Evolutionary conservation across 139 green algal genomes (phyloP).

Genomic region (Micractinium conductrix): DNA sequence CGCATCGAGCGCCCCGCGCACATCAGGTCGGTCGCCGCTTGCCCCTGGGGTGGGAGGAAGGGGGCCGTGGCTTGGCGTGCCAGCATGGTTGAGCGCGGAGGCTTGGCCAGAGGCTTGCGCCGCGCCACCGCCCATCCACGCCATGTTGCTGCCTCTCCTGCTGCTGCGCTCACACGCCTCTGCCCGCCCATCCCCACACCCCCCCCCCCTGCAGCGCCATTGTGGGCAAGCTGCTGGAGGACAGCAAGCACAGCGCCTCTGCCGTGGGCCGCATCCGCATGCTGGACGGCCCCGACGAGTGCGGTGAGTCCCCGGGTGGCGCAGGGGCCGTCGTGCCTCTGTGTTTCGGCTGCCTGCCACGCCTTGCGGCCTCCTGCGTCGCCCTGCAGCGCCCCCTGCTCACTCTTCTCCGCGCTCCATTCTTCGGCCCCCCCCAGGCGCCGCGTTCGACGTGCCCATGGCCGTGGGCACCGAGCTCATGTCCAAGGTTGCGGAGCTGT

Average conservation of each 20-base stretch:
- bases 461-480: conserved; percentile 59
- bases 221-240: conserved; percentile 46
- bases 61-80: no score
- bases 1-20: conserved; percentile 57
- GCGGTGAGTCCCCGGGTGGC: neutral
- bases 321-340: neutral
- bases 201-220: conserved; percentile 39
- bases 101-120: no score
- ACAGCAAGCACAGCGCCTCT: conserved; percentile 13
- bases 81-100: no score
- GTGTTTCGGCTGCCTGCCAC: neutral
- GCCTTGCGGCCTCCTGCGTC: neutral
- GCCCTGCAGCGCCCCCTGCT: neutral
- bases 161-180: neutral
- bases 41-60: neutral
- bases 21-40: conserved; percentile 25
- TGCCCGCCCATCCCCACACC: neutral
- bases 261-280: conserved; percentile 71
- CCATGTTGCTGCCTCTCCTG: no score
- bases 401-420: no score
- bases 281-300: conserved; percentile 35
- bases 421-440: conserved; percentile 39
- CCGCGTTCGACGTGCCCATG: conserved; percentile 86
- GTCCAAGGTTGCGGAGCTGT: conserved; percentile 45
- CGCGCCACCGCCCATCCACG: no score